Base-by-base conservation (phyloP, 352 stramenopile species). In the Phytophthora pseudosyringae region DNA sequence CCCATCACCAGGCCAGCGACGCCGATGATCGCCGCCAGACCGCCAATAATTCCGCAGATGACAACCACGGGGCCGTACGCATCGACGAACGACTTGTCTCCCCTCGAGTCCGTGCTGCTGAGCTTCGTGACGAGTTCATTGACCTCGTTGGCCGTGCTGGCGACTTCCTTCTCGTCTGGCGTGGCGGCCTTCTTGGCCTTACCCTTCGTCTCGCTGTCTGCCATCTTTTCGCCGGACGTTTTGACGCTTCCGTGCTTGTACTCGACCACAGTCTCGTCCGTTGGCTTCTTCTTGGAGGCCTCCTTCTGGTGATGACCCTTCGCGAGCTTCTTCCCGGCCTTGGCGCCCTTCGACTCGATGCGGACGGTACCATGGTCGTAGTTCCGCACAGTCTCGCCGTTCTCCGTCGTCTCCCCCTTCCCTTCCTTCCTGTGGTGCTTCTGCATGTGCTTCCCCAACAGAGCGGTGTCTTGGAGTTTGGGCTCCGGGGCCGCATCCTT, bases 31-130 rank as follows among this genome's bases (percentile, higher is more conserved):
- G 81, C 78, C 6, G 81, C 84, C n/a, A 93, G 47, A 26, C 71
- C 81, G 53, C 81, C 82, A 52, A 93, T 79, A 53, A 86, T 73
- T 28, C 78, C 81, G 53, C 82, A 89, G 49, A 90, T 83, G 38
- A 90, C 73, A 56, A 91, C 67, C 13, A 90, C 64, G 0, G 82
- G 80, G 12, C 67, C 67, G 39, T 71, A 78, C 16, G 69, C 67
- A 18, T 84, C 69, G 41, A 74, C 63, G 44, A 86, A 82, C 33
- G 60, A 73, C 47, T 64, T 75, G 15, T 86, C 67, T 9, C 67
- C 39, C 12, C 49, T 47, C 5, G 62, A 60, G 8, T 31, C 44
- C 1, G 69, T 75, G 40, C 56, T 72, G 39, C 76, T 79, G 8
- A 93, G 64, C 65, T 91, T 82, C 12, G 81, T 90, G 35, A 78